Evolutionary conservation across 2,329 filamentous ascomycete species (phyloP).

Genomic region (Verticillium tricorpus): DNA sequence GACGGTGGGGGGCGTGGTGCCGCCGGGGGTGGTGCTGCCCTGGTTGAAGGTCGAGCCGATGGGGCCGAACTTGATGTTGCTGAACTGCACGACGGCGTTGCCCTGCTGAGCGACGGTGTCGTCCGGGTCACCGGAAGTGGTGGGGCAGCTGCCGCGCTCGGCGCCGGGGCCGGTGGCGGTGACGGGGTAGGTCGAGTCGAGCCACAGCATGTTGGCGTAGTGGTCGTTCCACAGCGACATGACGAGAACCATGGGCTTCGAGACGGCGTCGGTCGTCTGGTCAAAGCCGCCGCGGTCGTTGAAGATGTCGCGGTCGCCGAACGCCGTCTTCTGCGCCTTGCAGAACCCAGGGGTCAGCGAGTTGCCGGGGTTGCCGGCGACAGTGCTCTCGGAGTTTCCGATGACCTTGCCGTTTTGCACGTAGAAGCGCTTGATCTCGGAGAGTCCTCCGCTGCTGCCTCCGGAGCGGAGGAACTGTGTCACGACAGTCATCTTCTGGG

Average conservation of each 20-base stretch:
- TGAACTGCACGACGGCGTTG: conserved; percentile 49
- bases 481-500: conserved; percentile 57
- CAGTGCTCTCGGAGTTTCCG: conserved; percentile 41
- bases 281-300: conserved; percentile 49
- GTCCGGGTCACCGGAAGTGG: conserved; percentile 44
- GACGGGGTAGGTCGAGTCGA: conserved; percentile 62
- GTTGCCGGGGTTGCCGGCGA: conserved; percentile 35
- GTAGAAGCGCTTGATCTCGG: conserved; percentile 61
- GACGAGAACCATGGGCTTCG: conserved; percentile 41
- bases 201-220: conserved; percentile 48
- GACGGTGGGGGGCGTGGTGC: not conserved
- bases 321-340: conserved; percentile 50
- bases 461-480: conserved; percentile 53
- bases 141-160: conserved; percentile 50
- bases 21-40: conserved; percentile 7
- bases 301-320: conserved; percentile 52
- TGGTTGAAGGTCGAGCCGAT: conserved; percentile 46
- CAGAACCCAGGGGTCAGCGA: conserved; percentile 56
- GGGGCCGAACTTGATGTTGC: conserved; percentile 51
- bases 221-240: conserved; percentile 57
- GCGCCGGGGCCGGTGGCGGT: conserved; percentile 39
- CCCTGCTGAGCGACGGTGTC: conserved; percentile 42
- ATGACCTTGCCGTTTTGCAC: conserved; percentile 58
- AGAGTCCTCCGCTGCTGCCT: conserved; percentile 43
- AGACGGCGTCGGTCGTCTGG: conserved; percentile 46